Evolutionary conservation across 192 early-diverging fungal species (phyloP).

Genomic region (Entomortierella lignicola): DNA sequence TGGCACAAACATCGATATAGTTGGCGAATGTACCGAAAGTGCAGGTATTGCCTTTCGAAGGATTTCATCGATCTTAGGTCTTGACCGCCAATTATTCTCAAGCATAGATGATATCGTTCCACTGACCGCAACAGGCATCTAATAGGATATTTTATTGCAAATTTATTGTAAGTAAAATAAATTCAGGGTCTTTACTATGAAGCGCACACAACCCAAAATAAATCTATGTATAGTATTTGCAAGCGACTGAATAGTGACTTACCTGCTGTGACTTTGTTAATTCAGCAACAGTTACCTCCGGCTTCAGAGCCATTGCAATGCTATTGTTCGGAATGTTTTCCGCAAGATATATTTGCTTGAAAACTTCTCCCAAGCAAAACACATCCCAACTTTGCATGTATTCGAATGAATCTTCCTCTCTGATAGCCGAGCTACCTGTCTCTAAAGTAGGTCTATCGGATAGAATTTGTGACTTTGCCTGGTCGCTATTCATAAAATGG

Average conservation of each 20-base stretch:
- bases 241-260: neutral
- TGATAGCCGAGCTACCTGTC: neutral
- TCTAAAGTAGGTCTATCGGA: conserved; percentile 1
- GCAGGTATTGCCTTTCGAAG: conserved; percentile 61
- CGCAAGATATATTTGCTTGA: conserved; percentile 59
- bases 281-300: conserved; percentile 11
- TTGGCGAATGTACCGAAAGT: conserved; percentile 54
- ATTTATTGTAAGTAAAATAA: no score
- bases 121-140: conserved; percentile 62
- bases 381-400: conserved; percentile 66
- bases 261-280: conserved; percentile 30
- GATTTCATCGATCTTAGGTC: conserved; percentile 63
- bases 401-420: conserved; percentile 40
- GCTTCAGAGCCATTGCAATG: conserved; percentile 29
- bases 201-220: no score
- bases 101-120: conserved; percentile 56
- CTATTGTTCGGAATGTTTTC: conserved; percentile 49
- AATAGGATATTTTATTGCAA: no score
- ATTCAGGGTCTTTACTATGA: no score
- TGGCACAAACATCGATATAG: conserved; percentile 58
- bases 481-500: conserved; percentile 41
- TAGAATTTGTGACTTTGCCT: conserved; percentile 14
- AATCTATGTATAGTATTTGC: no score
- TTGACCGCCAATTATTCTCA: conserved; percentile 55
- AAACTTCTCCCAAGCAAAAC: conserved; percentile 60